Base-by-base conservation (phyloP, 2,329 filamentous ascomycete genomes). In the Bipolaris oryzae region DNA sequence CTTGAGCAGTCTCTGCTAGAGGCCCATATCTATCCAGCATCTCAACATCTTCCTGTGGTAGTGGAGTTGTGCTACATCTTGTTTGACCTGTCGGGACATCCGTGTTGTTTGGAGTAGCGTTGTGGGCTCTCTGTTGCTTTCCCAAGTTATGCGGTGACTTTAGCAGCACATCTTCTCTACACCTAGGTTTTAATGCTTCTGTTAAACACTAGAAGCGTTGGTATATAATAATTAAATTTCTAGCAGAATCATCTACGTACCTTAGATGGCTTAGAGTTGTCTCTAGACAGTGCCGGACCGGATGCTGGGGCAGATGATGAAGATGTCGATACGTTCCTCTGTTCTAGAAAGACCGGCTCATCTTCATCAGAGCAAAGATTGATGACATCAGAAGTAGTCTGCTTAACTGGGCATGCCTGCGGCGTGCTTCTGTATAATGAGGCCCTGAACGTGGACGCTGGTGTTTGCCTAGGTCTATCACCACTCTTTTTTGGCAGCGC, bases 331-430 rank as follows among this genome's bases (percentile, higher is more conserved):
- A 7, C 28, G 28, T 11, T 31, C 28, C 28, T 31, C 10, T 31
- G 28, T 31, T 13, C 28, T 31, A 31, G 3, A 5, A 31, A 31
- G 3, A 31, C 28, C 10, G 3, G 45, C 20, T 54, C 52, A 21
- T 56, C 54, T 0, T 63, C 63, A 1, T 59, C 50, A 0, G 59
- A 61, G n/a, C 31, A 55, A 18, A 66, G 57, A 18, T 59, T 34
- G 34, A 62, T 59, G 13, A 23, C 7, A 50, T 7, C 6, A 0
- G 38, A n/a, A 7, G 23, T 21, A n/a, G 38, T 50, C n/a, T 47
- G 35, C 1, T 38, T n/a, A 6, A 11, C 28, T 10, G 28, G 6
- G 7, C 28, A 1, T 31, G 28, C 10, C 10, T 31, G 2, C 1
- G 28, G 10, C 3, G 10, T 31, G 9, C 28, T 31, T 31, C 10